Evolutionary conservation across 2,329 filamentous ascomycete species (phyloP).

Genomic region (Monilinia aucupariae): DNA sequence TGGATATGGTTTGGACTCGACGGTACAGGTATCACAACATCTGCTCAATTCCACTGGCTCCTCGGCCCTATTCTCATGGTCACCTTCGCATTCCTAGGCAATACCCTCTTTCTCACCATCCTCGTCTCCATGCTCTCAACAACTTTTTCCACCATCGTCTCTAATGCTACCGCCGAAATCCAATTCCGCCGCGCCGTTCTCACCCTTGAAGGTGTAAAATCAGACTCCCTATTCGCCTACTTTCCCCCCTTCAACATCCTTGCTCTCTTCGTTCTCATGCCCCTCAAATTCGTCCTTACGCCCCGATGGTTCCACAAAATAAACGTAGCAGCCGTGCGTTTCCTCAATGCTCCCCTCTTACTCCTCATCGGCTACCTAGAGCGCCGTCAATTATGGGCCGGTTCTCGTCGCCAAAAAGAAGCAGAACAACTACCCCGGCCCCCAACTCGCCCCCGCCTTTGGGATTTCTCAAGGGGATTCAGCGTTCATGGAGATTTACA

Average conservation of each 20-base stretch:
- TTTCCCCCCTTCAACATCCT: slow-evolving; percentile 79
- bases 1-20: slow-evolving; percentile 91
- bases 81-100: slow-evolving; percentile 77
- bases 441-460: slow-evolving; percentile 23
- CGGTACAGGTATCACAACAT: slow-evolving; percentile 48
- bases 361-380: slow-evolving; percentile 67
- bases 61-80: slow-evolving; percentile 76
- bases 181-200: slow-evolving; percentile 76
- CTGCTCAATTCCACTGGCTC: slow-evolving; percentile 69
- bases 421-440: slow-evolving; percentile 26
- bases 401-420: slow-evolving; percentile 22
- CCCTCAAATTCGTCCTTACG: slow-evolving; percentile 71
- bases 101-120: slow-evolving; percentile 84
- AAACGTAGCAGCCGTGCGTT: slow-evolving; percentile 69
- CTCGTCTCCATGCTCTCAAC: slow-evolving; percentile 82
- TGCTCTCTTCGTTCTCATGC: slow-evolving; percentile 67
- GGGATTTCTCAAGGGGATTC: slow-evolving; percentile 31
- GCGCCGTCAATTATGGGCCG: slow-evolving; percentile 59
- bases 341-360: slow-evolving; percentile 70
- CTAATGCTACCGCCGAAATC: slow-evolving; percentile 75
- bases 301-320: slow-evolving; percentile 87
- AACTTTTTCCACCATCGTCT: slow-evolving; percentile 72
- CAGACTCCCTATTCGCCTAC: slow-evolving; percentile 58
- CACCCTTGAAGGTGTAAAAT: slow-evolving; percentile 81
- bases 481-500: slow-evolving; percentile 33